These are phyloP conservation scores for Tremella mesenterica DNA, from an alignment of 768 basidiomycete species.

Conservation along the genomic window DNA sequence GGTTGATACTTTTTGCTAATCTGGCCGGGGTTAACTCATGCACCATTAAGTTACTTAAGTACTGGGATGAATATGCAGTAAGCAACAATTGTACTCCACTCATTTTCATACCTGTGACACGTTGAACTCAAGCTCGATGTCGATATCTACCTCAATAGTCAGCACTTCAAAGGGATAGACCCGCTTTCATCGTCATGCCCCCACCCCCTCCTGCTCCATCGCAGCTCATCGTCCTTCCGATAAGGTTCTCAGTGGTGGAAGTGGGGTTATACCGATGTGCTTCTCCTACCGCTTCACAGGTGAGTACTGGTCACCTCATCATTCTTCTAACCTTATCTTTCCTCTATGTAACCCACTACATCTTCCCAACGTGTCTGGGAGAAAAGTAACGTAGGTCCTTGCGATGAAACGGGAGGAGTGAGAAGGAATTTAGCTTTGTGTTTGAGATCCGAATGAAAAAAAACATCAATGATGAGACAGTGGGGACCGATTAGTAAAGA, in stretches of 20 bases:
- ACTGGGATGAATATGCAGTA: too few species aligned
- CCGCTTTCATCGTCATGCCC: too few species aligned
- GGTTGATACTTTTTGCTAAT: too few species aligned
- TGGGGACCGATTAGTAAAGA: not conserved
- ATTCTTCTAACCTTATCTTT: not conserved
- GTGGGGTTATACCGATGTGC: conserved; percentile 36
- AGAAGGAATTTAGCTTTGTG: not conserved
- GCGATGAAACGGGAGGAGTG: too few species aligned
- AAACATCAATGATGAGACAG: not conserved
- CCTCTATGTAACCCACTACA: not conserved
- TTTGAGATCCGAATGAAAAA: not conserved
- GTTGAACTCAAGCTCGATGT: too few species aligned
- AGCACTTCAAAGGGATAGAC: too few species aligned
- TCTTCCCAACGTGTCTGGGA: not conserved
- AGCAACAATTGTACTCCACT: too few species aligned
- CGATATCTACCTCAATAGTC: too few species aligned
- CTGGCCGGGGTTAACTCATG: too few species aligned
- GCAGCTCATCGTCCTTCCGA: conserved; percentile 29
- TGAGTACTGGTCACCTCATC: conserved; percentile 6
- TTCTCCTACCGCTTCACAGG: conserved; percentile 34
- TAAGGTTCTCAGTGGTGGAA: conserved; percentile 37
- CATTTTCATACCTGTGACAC: too few species aligned
- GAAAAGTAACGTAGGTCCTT: not conserved
- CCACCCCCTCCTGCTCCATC: conserved; percentile 21
- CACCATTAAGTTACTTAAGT: too few species aligned